Evolutionary conservation across 768 basidiomycete genomes (phyloP).

Genomic region (Pulveroboletus frians): DNA sequence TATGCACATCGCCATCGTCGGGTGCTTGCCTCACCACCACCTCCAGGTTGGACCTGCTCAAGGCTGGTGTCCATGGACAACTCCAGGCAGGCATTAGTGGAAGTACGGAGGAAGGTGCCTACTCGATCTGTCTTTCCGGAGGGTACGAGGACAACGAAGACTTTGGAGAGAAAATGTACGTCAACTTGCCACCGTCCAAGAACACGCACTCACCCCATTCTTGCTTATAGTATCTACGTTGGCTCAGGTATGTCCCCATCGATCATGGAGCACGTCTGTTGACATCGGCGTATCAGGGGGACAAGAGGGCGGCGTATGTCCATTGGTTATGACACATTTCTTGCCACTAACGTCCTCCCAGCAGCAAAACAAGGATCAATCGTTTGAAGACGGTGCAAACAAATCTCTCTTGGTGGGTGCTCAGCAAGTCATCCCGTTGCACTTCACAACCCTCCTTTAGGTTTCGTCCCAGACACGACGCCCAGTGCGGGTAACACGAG

Average conservation of each 20-base stretch:
- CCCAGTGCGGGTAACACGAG: conserved; percentile 38
- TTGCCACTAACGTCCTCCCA: conserved; percentile 4
- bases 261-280: background rate
- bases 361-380: conserved; percentile 22
- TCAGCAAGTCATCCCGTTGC: background rate
- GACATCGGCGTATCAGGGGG: conserved; percentile 14
- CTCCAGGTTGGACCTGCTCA: conserved; percentile 18
- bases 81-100: conserved; percentile 40
- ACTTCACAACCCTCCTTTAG: conserved; percentile 13
- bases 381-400: conserved; percentile 20
- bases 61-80: conserved; percentile 30
- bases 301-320: conserved; percentile 20
- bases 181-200: background rate
- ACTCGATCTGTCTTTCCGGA: conserved; percentile 38
- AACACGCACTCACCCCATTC: background rate
- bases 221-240: conserved; percentile 28
- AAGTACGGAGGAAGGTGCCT: conserved; percentile 29
- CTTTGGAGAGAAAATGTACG: conserved; percentile 35
- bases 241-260: conserved; percentile 25
- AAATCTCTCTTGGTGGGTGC: conserved; percentile 16
- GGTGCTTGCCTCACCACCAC: background rate
- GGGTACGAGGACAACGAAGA: conserved; percentile 42
- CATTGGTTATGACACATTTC: background rate
- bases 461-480: conserved; percentile 25
- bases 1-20: background rate